A percentile compares a stretch with the other conserved stretches of the same genome.
Conservation (phyloP, 768 basidiomycete species). For the Inosperma sp. region DNA sequence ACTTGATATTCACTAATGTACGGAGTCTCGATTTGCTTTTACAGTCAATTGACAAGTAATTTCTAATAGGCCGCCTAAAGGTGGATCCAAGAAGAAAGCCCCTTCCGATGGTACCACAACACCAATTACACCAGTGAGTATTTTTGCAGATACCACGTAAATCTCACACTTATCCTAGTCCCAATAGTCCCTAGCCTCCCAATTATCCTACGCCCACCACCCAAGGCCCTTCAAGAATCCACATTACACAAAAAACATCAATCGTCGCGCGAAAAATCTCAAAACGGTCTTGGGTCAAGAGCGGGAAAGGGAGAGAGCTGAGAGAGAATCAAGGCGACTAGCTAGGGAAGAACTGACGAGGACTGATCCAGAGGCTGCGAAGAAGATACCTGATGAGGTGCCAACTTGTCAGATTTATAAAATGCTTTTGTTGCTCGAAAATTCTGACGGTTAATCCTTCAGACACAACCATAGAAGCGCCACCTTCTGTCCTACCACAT, state of each 20-base stretch:
- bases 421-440: not conserved
- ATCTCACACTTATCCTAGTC: not conserved
- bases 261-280: slow-evolving; percentile 71
- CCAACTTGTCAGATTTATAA: slow-evolving; percentile 55
- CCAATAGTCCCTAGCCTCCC: slow-evolving; percentile 62
- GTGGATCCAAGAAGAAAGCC: slow-evolving; percentile 38
- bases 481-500: slow-evolving; percentile 74
- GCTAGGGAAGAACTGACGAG: slow-evolving; percentile 54
- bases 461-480: slow-evolving; percentile 83
- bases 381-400: slow-evolving; percentile 49
- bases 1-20: no score
- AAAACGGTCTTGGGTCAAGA: slow-evolving; percentile 77
- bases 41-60: not conserved
- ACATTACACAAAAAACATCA: slow-evolving; percentile 62
- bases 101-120: slow-evolving; percentile 43
- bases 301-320: slow-evolving; percentile 67
- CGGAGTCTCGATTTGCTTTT: no score
- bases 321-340: slow-evolving; percentile 53
- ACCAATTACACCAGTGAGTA: slow-evolving; percentile 39
- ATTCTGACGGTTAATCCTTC: not conserved
- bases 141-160: not conserved
- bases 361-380: slow-evolving; percentile 40
- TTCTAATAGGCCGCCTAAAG: slow-evolving; percentile 41
- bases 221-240: slow-evolving; percentile 79
- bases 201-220: slow-evolving; percentile 64